Conservation (phyloP, 768 basidiomycete species). For the Tylopilus subfusipes region DNA sequence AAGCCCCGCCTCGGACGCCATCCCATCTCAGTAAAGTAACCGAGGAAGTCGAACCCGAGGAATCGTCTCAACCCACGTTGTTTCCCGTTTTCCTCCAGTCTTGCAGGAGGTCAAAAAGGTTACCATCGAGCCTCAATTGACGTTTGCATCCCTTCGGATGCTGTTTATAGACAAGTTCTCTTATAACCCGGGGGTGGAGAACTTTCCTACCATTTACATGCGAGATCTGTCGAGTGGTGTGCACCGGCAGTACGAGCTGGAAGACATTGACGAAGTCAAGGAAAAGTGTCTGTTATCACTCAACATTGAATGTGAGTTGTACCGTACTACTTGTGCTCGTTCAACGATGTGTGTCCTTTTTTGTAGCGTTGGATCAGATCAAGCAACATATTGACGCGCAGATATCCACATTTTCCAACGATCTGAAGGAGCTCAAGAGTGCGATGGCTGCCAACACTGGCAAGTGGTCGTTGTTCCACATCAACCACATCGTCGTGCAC, state of each 20-base stretch:
- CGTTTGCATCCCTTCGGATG: constrained; percentile 73
- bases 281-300: constrained; percentile 85
- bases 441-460: constrained; percentile 54
- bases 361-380: constrained; percentile 91
- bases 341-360: constrained; percentile 3
- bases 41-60: constrained; percentile 20
- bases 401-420: constrained; percentile 78
- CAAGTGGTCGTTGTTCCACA: constrained; percentile 52
- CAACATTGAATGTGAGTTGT: constrained; percentile 90
- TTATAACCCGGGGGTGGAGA: constrained; percentile 88
- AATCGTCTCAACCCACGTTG: constrained; percentile 19
- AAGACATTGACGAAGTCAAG: constrained; percentile 90
- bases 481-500: no score
- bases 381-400: constrained; percentile 96
- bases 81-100: constrained; percentile 85
- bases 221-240: constrained; percentile 89
- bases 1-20: background rate
- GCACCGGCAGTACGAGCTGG: constrained; percentile 93
- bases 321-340: background rate
- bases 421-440: constrained; percentile 83
- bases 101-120: constrained; percentile 91
- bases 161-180: constrained; percentile 94
- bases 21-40: constrained; percentile 16
- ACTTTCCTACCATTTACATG: constrained; percentile 94
- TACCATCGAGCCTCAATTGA: constrained; percentile 61